These are phyloP conservation scores for Pestalotiopsis sp. DNA, from an alignment of 2,329 filamentous ascomycete species.

Conservation along the genomic window DNA sequence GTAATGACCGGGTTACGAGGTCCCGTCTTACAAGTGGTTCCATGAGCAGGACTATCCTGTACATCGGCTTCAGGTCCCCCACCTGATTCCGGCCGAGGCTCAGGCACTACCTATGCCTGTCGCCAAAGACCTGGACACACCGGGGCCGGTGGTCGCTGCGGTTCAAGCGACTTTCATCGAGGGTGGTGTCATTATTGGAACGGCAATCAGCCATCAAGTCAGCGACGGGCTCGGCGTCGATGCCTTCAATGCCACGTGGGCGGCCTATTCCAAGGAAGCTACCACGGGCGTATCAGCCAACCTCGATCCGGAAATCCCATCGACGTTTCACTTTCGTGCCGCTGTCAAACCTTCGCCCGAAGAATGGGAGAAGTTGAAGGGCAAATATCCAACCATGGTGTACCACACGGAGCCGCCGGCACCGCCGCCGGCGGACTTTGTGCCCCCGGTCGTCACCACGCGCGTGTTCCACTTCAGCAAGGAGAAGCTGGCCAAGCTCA, in stretches of 20 bases:
- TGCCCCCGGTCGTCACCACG: constrained; percentile 3
- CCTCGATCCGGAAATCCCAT: neutral
- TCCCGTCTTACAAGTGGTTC: neutral
- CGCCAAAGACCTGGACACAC: constrained; percentile 1
- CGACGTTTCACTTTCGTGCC: neutral
- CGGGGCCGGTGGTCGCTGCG: neutral
- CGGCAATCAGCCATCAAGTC: constrained; percentile 4
- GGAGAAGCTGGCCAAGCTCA: neutral
- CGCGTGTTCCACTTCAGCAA: constrained; percentile 8
- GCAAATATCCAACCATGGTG: constrained; percentile 3
- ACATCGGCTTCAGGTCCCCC: neutral
- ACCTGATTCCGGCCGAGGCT: neutral
- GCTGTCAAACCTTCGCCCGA: neutral
- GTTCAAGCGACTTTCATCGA: constrained; percentile 8
- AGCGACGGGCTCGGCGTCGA: constrained; percentile 7
- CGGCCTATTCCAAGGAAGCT: constrained; percentile 5
- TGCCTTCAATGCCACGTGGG: neutral
- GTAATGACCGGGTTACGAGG: neutral
- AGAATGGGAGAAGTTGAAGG: neutral
- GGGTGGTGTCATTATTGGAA: constrained; percentile 4
- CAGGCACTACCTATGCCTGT: neutral
- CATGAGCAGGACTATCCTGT: neutral
- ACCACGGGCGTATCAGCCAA: neutral
- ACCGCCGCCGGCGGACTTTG: constrained; percentile 3
- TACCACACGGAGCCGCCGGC: neutral